Base-by-base conservation (phyloP, 2,329 filamentous ascomycete genomes). In the Dactylellina parvicollis region DNA sequence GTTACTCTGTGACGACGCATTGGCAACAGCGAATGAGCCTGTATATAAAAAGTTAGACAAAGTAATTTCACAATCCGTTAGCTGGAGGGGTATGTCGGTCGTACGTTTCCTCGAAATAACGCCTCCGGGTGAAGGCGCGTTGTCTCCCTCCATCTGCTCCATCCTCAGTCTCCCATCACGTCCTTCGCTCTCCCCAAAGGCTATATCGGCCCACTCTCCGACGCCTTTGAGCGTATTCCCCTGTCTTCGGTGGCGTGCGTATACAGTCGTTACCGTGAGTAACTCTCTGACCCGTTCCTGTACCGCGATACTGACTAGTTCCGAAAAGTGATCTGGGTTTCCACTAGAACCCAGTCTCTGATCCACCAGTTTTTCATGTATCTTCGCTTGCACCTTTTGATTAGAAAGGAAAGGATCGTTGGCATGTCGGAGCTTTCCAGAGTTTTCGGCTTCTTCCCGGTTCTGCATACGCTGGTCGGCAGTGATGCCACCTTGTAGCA, bases 11-110 rank as follows among this genome's bases (percentile, higher is more conserved):
- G 52, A 54, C 4, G 59, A 59, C 9, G 67, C 61, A 16, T 72
- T 72, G 5, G 67, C 67, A 12, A 65, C 36, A 16, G 67, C 67
- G 38, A 72, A 72, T 0, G 67, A 72, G 28, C 67, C 67, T 72
- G 28, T n/a, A 30, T 3, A 16, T 42, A 16, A 3, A 36, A 42
- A 1, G 24, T 60, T 61, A 69, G 46, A 16, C 4, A 36, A 18
- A 14, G 46, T 47, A 32, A 22, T 40, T n/a, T 28, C n/a, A 34
- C 14, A 9, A 12, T 32, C 32, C 47, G 10, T 9, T 18, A 22
- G 32, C 16, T 22, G 30, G 32, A n/a, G 10, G n/a, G 26, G 4
- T 38, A 14, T 38, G 12, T 5, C 10, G 12, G 42, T 36, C 67
- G 26, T 65, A 72, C 67, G 59, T 59, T 72, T 72, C 14, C 67